phyloP scores from a whole-genome alignment of 345 rosid genomes.

The Eutrema heterophyllum region DNA sequence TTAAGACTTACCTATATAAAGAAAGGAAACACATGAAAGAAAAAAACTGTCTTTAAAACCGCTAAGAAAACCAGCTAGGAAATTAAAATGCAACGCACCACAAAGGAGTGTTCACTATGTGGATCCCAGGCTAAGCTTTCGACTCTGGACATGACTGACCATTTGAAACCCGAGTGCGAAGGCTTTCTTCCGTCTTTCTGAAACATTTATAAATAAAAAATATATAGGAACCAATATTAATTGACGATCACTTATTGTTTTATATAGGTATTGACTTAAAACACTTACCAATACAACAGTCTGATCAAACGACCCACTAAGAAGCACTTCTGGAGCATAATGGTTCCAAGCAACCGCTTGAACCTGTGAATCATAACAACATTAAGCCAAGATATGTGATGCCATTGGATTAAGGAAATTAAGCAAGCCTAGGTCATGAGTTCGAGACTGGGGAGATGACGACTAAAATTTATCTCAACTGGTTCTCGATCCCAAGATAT shows the following conservation, averaged over 20 bases:
- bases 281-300: constrained; percentile 73
- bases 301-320: constrained; percentile 89
- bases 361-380: constrained; percentile 44
- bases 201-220: neutral
- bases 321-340: constrained; percentile 65
- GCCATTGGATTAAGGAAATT: neutral
- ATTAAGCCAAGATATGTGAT: neutral
- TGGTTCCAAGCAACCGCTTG: constrained; percentile 96
- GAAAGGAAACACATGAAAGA: neutral
- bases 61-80: neutral
- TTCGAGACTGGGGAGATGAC: neutral
- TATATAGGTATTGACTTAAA: no score
- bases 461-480: neutral
- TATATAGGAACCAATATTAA: neutral
- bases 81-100: constrained; percentile 39
- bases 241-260: neutral
- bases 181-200: constrained; percentile 79
- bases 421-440: no score
- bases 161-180: constrained; percentile 64
- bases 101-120: constrained; percentile 65
- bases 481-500: neutral
- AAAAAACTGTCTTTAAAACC: neutral
- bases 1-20: constrained; percentile 56
- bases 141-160: constrained; percentile 65
- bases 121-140: constrained; percentile 95